Base-by-base conservation (phyloP, 768 basidiomycete genomes). In the Mycena albidolilacea region DNA sequence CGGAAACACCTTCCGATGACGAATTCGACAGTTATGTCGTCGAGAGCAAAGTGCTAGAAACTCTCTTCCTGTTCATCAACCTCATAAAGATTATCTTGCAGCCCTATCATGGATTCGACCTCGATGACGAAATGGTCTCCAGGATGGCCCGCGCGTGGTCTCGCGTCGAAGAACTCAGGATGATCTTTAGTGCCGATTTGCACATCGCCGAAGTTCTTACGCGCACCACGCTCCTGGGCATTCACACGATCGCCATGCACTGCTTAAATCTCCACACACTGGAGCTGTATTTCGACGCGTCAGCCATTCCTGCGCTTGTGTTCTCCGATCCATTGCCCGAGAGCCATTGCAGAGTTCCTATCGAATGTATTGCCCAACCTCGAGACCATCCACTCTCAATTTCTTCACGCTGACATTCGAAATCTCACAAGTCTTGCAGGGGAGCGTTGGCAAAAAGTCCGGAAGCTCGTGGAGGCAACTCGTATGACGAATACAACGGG, bases 1-100 rank as follows among this genome's bases (percentile, higher is more conserved):
- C 2, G 10, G 41, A 44, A 7, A 6, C n/a, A 23, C 60, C 41
- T 44, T 0, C 39, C 43, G 23, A 62, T 4, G 21, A 62, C 43
- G 60, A 62, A 21, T 62, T 62, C 14, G 60, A 62, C 10, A 62
- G 30, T 44, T 44, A 46, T 62, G 21, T 62, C 60, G 60, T 62
- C 43, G 8, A 19, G 4, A 21, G 2, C 23, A 15, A 44, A 46
- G 23, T 43, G 0, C 30, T 62, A 14, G n/a, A 21, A 15, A n/a
- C 23, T 44, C 43, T 62, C n/a, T 62, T 62, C 23, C 8, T 23
- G 0, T 62, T 62, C 43, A 46, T 43, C 5, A 8, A 62, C 14
- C 61, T 62, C 43, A 46, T 43, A 8, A 30, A 44, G 5, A 15
- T 46, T 21, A 23, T 6, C 23, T 12, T 62, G 9, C 0, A 15